Evolutionary conservation across 225 moss, liverwort and hornwort species (phyloP), one percentile per base, ranked within the genome.

Genomic region (Neckera pumila): DNA sequence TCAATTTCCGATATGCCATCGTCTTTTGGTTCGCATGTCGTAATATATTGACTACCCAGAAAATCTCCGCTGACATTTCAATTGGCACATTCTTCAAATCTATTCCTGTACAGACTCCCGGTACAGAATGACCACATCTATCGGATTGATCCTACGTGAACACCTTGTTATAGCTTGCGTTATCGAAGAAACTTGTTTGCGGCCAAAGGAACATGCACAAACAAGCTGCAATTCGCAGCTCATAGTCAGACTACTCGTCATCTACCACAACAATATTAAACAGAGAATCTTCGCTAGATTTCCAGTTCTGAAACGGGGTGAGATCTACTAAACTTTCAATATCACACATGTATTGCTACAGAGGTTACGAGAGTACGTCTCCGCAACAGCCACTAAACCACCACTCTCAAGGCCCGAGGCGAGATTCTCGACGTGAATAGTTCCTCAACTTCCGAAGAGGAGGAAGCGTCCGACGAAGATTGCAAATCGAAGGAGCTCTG

Each of bases 281-380:
- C 86, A 70, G 33, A 86, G 69, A 63, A 84, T 60, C 86, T 56
- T 73, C 82, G 38, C 80, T 26, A 66, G n/a, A 75, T 49, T 89
- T 79, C 73, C 72, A 73, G 53, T 45, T 90, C 60, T 67, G 51
- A 66, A 89, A 91, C 79, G 85, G 57, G 66, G 38, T 81, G 84
- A 53, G 63, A 80, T 75, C 83, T 84, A 80, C 84, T 84, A 60
- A 22, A 75, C 43, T 64, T 85, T 81, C 84, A 75, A 84, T 90
- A 93, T 93, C 89, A 87, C 91, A 90, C 91, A 93, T 77, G 60
- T 73, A 61, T 86, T 86, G 81, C 90, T 93, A 88, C 86, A 89
- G 19, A 89, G 22, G 59, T 69, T 30, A 45, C 7, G 40, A 75
- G 19, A 61, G 63, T 18, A n/a, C 21, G 7, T 54, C 36, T 49